Base-by-base conservation (phyloP, 768 basidiomycete species). In the Lentinus tigrinus region DNA sequence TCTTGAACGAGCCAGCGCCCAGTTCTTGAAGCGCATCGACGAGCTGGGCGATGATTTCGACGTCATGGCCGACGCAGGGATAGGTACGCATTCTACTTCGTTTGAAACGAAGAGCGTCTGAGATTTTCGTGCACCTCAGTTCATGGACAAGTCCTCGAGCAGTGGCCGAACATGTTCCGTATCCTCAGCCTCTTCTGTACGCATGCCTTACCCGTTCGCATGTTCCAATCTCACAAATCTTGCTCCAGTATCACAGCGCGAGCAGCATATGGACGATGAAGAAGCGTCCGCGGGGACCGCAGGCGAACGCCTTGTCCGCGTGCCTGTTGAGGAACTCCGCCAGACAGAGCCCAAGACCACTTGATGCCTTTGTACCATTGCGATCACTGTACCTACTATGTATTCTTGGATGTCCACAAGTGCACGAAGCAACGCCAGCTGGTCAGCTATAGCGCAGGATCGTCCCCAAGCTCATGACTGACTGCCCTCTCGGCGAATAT, bases 141-240 rank as follows among this genome's bases (percentile, higher is more conserved):
- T 34, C 86, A 88, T 61, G 89, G 89, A 10, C 82, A 90, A 67
- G 88, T 91, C 4, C 79, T 90, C 23, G 83, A 84, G 56, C 88
- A 91, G 60, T 91, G 89, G 89, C 87, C 88, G 9, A 84, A 82
- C 68, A 92, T 92, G 90, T 91, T 92, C 66, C 81, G 84, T 62
- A 89, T 89, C 52, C 74, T 92, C 48, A 81, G 73, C 56, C 74
- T 85, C 56, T 91, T 90, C 68, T 65, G 89, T 91, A 64, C 65
- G 87, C 59, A 16, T 23, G 17, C 14, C 26, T 0, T 13, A 36
- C 11, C 24, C 8, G 28, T 44, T 52, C 9, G 24, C 50, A 1
- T 24, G 57, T 16, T 31, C 56, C 6, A 39, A 47, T 21, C 46
- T 47, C 21, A 58, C 16, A 5, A n/a, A 9, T 17, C 6, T 13